phyloP scores from a whole-genome alignment of 805 yeast species.

The Myxozyma sirexii region DNA sequence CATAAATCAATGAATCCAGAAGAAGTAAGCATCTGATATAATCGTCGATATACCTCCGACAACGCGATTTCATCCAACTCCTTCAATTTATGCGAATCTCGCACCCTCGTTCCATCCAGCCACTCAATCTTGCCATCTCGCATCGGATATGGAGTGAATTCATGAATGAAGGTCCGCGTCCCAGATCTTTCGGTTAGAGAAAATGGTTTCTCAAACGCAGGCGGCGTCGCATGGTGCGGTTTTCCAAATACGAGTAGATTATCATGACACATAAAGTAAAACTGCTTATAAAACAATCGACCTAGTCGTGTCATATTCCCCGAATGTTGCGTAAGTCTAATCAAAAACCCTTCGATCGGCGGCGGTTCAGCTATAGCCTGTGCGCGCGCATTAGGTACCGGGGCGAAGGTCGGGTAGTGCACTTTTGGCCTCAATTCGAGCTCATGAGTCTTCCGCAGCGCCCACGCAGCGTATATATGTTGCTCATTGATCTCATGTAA shows the following conservation, averaged over 20 bases:
- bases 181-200: slow-evolving; percentile 19
- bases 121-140: slow-evolving; percentile 61
- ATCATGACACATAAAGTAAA: slow-evolving; percentile 66
- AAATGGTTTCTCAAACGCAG: slow-evolving; percentile 35
- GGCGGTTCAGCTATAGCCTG: slow-evolving; percentile 56
- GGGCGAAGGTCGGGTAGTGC: slow-evolving; percentile 37
- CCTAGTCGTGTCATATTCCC: slow-evolving; percentile 48
- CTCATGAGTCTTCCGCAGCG: slow-evolving; percentile 50
- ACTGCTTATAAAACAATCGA: slow-evolving; percentile 53
- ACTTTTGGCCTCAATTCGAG: slow-evolving; percentile 59
- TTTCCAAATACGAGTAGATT: slow-evolving; percentile 61
- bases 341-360: slow-evolving; percentile 81
- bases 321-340: slow-evolving; percentile 54
- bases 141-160: slow-evolving; percentile 58
- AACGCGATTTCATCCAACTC: slow-evolving; percentile 59
- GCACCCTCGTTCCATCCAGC: slow-evolving; percentile 49
- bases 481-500: slow-evolving; percentile 50
- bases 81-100: slow-evolving; percentile 48
- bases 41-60: slow-evolving; percentile 66
- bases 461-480: slow-evolving; percentile 50
- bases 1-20: slow-evolving; percentile 62
- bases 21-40: slow-evolving; percentile 58
- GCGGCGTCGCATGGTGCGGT: slow-evolving; percentile 63
- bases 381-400: slow-evolving; percentile 29
- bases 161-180: slow-evolving; percentile 39